phyloP scores from a whole-genome alignment of 1,139 yeast species.

The Pichia sp. region DNA sequence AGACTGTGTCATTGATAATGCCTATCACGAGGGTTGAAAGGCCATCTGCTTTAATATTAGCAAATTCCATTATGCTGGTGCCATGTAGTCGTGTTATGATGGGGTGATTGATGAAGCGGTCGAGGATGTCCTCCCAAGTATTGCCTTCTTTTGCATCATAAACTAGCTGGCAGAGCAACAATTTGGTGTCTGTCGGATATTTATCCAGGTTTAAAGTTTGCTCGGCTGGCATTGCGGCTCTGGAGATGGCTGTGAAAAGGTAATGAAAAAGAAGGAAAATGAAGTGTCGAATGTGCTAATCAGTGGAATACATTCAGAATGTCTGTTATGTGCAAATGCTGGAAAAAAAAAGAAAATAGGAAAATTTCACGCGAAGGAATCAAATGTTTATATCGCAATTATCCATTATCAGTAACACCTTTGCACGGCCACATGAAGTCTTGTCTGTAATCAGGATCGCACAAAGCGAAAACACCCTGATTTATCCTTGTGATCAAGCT shows the following conservation, averaged over 20 bases:
- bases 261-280: background rate
- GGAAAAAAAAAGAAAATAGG: background rate
- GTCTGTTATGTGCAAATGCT: background rate
- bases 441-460: too few relatives aligned
- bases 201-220: background rate
- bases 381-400: background rate
- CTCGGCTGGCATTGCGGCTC: background rate
- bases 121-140: constrained; percentile 17
- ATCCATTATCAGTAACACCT: background rate
- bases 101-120: constrained; percentile 24
- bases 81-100: constrained; percentile 18
- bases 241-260: background rate
- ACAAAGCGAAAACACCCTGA: too few relatives aligned
- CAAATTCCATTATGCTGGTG: background rate
- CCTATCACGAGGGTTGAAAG: background rate
- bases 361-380: background rate
- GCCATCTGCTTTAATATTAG: constrained; percentile 2
- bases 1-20: constrained; percentile 5
- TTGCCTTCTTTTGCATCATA: constrained; percentile 22
- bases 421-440: too few relatives aligned
- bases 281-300: background rate
- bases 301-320: background rate
- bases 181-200: constrained; percentile 28
- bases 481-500: too few relatives aligned
- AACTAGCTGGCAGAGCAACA: constrained; percentile 29